Conservation (phyloP, 306 rosid genomes). For the Sesbania bispinosa region DNA sequence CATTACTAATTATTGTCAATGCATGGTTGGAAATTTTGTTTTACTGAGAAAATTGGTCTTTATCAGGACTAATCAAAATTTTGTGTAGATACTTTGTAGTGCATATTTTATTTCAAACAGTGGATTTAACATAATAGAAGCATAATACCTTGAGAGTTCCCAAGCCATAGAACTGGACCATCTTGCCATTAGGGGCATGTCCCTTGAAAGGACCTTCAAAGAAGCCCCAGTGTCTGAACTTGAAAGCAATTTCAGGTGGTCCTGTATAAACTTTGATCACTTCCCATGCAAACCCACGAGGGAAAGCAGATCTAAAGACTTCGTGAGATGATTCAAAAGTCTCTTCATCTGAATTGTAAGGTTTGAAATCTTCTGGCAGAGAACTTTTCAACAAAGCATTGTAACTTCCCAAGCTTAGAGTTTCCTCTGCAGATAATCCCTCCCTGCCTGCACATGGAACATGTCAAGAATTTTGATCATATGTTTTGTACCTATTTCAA, state of each 20-base stretch:
- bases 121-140: not conserved
- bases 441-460: conserved; percentile 65
- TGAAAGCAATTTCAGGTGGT: conserved; percentile 68
- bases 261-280: conserved; percentile 57
- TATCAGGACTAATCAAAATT: not conserved
- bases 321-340: conserved; percentile 73
- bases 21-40: not conserved
- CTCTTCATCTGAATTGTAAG: conserved; percentile 64
- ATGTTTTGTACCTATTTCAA: not conserved
- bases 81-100: not conserved
- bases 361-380: conserved; percentile 46
- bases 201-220: conserved; percentile 72
- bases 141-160: conserved; percentile 59
- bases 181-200: conserved; percentile 55
- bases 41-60: not conserved
- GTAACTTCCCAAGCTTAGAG: conserved; percentile 57
- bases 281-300: conserved; percentile 92
- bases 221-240: conserved; percentile 87
- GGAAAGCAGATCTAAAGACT: conserved; percentile 52
- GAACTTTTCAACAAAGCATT: conserved; percentile 62
- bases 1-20: not conserved
- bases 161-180: conserved; percentile 57
- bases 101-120: not conserved
- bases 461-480: too few relatives aligned
- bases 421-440: conserved; percentile 60